These are phyloP conservation scores for Colletotrichum chrysophilum DNA, from an alignment of 2,329 filamentous ascomycete genomes.

Conservation along the genomic window DNA sequence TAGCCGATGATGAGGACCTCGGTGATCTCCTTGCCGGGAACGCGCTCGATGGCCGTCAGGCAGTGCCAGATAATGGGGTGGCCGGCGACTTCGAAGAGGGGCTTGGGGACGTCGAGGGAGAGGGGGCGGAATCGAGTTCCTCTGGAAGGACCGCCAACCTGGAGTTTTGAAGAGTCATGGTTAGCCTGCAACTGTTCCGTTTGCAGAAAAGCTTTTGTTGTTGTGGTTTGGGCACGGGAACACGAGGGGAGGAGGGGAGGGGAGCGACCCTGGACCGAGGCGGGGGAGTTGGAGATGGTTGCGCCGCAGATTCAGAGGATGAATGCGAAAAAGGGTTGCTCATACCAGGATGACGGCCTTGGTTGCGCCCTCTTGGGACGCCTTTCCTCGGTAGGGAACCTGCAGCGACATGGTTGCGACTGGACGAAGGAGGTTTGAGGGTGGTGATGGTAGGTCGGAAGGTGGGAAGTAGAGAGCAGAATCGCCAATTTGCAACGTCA, in stretches of 20 bases:
- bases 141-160: conserved; percentile 95
- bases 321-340: conserved; percentile 8
- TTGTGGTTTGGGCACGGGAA: not conserved
- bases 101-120: conserved; percentile 96
- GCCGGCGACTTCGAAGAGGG: conserved; percentile 96
- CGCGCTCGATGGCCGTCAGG: conserved; percentile 87
- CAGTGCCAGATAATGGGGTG: conserved; percentile 99
- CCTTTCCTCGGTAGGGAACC: conserved; percentile 57
- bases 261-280: conserved; percentile 4
- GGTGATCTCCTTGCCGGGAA: conserved; percentile 79
- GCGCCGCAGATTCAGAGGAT: conserved; percentile 15
- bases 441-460: conserved; percentile 7
- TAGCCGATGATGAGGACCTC: conserved; percentile 99
- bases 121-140: conserved; percentile 95
- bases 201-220: not conserved
- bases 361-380: conserved; percentile 65
- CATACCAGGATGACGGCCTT: conserved; percentile 93
- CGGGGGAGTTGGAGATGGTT: not conserved
- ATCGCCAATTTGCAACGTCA: conserved; percentile 18
- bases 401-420: conserved; percentile 56
- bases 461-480: not conserved
- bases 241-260: conserved; percentile 23
- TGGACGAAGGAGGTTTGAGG: not conserved
- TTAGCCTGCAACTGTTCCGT: conserved; percentile 29
- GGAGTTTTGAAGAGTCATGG: conserved; percentile 18